Evolutionary conservation across 169 alveolate species (phyloP), one percentile per base, ranked within the genome.

Genomic region (Plasmodium chabaudi): DNA sequence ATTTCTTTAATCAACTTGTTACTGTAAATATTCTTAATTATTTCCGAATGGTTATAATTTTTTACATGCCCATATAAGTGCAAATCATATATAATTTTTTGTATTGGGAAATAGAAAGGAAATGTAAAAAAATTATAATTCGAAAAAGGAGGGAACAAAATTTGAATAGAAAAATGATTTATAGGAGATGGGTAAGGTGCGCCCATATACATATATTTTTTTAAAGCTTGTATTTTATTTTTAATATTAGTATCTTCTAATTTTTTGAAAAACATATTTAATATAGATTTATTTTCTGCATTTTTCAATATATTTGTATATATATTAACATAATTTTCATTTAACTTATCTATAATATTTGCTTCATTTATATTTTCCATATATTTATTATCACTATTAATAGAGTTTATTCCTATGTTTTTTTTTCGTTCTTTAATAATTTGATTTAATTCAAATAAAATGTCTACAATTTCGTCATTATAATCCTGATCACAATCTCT

Each of bases 141-240:
- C 15, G 86, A 51, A 67, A 82, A 82, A 17, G 90, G 90, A 12
- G 90, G 90, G 51, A 82, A 82, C 56, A 82, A 23, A 34, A 82
- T 47, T 82, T 82, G 90, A 55, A 82, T 42, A 60, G 90, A 82
- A 68, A 82, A 82, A 55, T 82, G 90, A 82, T 82, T 82, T 82
- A 82, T 53, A 42, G 90, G 90, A 19, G 90, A 82, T 27, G 90
- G 90, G 49, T 82, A 82, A 10, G 82, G 56, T 10, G 86, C 67
- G 10, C 90, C 90, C 17, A 82, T 23, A 56, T 82, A 82, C 42
- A 82, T 21, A 46, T 82, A 47, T 82, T 60, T 82, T 67, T 82
- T 82, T 63, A 82, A 42, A 82, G 57, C 51, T 61, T 25, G 67
- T 55, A 82, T 82, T 82, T 82, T 82, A 47, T 82, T 82, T 69